Conservation (phyloP, 2,329 filamentous ascomycete species). For the Fusarium verrucosum region DNA sequence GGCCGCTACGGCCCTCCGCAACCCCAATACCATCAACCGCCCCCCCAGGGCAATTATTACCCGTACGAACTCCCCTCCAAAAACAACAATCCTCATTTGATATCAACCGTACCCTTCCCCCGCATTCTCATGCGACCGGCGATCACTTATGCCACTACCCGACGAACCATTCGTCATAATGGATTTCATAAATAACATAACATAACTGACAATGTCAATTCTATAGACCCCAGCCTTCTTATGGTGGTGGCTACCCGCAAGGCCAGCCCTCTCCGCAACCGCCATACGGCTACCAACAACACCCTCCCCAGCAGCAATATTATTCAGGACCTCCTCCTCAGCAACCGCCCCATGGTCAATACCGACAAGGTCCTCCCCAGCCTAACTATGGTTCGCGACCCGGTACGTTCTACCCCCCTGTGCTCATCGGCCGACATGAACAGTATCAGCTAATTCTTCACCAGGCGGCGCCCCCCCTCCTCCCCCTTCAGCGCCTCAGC, state of each 20-base stretch:
- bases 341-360: constrained; percentile 48
- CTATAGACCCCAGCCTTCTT: constrained; percentile 56
- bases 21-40: constrained; percentile 45
- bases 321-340: constrained; percentile 48
- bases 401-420: constrained; percentile 49
- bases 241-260: constrained; percentile 58
- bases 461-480: constrained; percentile 66
- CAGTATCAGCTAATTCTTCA: constrained; percentile 25
- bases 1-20: constrained; percentile 54
- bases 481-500: constrained; percentile 72
- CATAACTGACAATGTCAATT: constrained; percentile 30
- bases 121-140: constrained; percentile 19
- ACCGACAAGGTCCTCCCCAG: constrained; percentile 50
- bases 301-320: constrained; percentile 56
- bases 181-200: constrained; percentile 35
- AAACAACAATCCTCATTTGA: constrained; percentile 12
- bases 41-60: constrained; percentile 56
- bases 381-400: constrained; percentile 61
- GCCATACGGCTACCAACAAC: constrained; percentile 57
- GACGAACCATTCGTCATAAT: constrained; percentile 3
- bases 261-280: constrained; percentile 59
- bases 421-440: background rate
- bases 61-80: constrained; percentile 57
- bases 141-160: constrained; percentile 14
- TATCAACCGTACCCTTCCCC: constrained; percentile 17